Conservation (phyloP, 176 grass and related monocot species). For the Secale cereale region DNA sequence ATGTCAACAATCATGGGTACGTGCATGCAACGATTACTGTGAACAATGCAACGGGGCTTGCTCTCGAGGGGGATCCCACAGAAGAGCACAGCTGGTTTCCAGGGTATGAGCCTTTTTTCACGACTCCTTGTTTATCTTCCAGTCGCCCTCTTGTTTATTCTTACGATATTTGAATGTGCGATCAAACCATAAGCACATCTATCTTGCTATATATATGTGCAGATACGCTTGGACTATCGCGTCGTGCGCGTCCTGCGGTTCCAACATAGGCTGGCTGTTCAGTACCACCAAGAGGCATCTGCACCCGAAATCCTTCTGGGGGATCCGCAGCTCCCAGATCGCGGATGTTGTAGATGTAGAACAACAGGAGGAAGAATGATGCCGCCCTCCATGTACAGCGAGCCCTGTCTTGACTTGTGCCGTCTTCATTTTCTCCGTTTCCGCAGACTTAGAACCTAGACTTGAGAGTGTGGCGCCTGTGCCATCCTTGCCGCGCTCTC, state of each 20-base stretch:
- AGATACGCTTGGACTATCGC: constrained; percentile 84
- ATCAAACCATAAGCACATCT: neutral
- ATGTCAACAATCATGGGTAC: constrained; percentile 75
- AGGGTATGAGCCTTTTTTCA: constrained; percentile 44
- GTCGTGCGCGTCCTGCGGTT: constrained; percentile 41
- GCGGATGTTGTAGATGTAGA: constrained; percentile 49
- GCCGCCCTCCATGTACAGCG: neutral
- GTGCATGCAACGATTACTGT: constrained; percentile 89
- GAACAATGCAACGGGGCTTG: constrained; percentile 56
- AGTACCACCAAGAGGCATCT: constrained; percentile 71
- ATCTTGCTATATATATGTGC: neutral
- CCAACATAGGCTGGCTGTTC: constrained; percentile 79
- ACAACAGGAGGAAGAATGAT: constrained; percentile 33
- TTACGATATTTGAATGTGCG: neutral
- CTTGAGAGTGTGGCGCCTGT: neutral
- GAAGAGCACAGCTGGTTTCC: constrained; percentile 92
- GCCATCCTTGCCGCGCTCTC: neutral
- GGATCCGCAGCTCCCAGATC: constrained; percentile 76
- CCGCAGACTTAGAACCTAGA: neutral
- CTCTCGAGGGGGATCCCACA: constrained; percentile 24
- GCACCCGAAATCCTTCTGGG: constrained; percentile 78
- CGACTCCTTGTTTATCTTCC: neutral
- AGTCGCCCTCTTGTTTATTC: neutral
- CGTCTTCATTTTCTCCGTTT: neutral
- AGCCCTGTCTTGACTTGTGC: neutral